Evolutionary conservation across 1,284 basidiomycete genomes (phyloP).

Genomic region (Chalciporus piperatoides): DNA sequence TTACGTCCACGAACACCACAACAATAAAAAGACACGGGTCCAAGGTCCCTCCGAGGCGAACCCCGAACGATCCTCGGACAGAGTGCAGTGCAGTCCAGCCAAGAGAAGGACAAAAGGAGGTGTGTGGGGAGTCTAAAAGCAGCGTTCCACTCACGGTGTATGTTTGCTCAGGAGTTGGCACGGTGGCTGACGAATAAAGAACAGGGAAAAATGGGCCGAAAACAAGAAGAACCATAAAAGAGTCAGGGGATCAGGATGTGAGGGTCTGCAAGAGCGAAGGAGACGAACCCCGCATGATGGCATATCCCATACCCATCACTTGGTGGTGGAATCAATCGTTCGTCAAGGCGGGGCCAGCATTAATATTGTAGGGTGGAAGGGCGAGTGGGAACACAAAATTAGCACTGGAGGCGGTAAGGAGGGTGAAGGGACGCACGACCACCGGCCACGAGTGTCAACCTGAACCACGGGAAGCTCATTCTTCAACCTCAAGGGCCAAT

Average conservation of each 20-base stretch:
- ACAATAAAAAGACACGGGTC: not conserved
- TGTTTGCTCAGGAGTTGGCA: constrained; percentile 44
- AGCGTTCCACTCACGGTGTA: constrained; percentile 32
- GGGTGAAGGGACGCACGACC: constrained; percentile 42
- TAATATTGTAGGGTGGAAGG: not conserved
- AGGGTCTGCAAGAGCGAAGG: not conserved
- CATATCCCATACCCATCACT: constrained; percentile 63
- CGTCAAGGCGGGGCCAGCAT: not conserved
- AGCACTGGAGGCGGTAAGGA: constrained; percentile 5
- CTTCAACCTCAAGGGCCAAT: not conserved
- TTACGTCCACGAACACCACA: constrained; percentile 3
- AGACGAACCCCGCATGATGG: constrained; percentile 60
- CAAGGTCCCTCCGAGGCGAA: not conserved
- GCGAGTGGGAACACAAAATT: constrained; percentile 2
- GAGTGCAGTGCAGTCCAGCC: not conserved
- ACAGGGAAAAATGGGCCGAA: constrained; percentile 2
- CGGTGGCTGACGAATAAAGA: constrained; percentile 44
- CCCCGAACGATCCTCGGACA: not conserved
- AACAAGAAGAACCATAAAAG: constrained; percentile 5
- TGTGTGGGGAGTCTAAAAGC: not conserved
- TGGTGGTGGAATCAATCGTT: constrained; percentile 1
- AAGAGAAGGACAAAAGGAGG: not conserved
- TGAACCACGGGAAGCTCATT: constrained; percentile 51
- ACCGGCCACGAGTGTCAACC: constrained; percentile 42
- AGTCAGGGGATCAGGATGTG: constrained; percentile 8